A percentile compares a stretch with the other conserved stretches of the same genome.
phyloP scores from a whole-genome alignment of 495 filamentous ascomycete species.

The Aspergillus saccharolyticus region DNA sequence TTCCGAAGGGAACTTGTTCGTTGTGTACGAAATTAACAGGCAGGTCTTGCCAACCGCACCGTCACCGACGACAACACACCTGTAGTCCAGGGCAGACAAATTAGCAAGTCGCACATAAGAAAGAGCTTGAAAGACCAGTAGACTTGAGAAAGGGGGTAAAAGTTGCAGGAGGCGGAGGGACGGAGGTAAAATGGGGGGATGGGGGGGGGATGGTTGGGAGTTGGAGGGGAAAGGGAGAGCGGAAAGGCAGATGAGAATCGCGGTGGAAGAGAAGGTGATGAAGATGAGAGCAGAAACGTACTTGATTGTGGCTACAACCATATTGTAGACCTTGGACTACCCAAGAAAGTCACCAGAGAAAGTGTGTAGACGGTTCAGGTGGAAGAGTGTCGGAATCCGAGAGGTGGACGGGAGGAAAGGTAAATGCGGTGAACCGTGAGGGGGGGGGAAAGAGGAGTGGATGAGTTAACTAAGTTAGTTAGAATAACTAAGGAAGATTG shows the following conservation, averaged over 20 bases:
- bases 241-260: slow-evolving; percentile 9
- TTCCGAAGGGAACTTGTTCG: slow-evolving; percentile 99
- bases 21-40: slow-evolving; percentile 97
- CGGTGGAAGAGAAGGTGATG: slow-evolving; percentile 9
- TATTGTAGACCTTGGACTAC: slow-evolving; percentile 17
- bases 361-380: slow-evolving; percentile 6
- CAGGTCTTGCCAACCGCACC: slow-evolving; percentile 99
- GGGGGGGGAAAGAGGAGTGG: slow-evolving; percentile 16
- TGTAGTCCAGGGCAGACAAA: slow-evolving; percentile 29
- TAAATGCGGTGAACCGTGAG: slow-evolving; percentile 16
- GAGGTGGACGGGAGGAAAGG: slow-evolving; percentile 2
- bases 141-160: slow-evolving; percentile 11
- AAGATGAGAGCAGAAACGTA: slow-evolving; percentile 21
- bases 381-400: slow-evolving; percentile 9
- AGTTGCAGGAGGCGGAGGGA: slow-evolving; percentile 1
- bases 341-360: slow-evolving; percentile 8
- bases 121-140: background rate
- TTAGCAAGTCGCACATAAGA: slow-evolving; percentile 21
- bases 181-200: no score
- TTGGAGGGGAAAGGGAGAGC: background rate
- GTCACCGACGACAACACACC: slow-evolving; percentile 97
- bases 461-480: no score
- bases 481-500: slow-evolving; percentile 20
- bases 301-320: slow-evolving; percentile 41
- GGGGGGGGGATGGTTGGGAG: slow-evolving; percentile 14